phyloP scores from a whole-genome alignment of 129 eudicot genomes.

The Flaveria linearis region DNA sequence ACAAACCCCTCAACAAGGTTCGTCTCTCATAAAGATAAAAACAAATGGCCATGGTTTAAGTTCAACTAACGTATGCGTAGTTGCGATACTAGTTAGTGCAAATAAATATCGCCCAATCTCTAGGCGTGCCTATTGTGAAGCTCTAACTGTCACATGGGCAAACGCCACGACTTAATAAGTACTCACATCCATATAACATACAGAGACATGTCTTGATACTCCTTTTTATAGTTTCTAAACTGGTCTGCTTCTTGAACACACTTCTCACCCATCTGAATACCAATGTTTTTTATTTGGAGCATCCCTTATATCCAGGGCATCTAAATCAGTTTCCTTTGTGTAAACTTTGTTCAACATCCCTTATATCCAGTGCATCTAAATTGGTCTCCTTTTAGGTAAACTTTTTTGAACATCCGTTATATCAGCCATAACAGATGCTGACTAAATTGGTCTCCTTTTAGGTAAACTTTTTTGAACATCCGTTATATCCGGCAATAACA shows the following conservation, averaged over 20 bases:
- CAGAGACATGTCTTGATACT: neutral
- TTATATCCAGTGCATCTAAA: too few relatives aligned
- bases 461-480: neutral
- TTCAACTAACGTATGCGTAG: neutral
- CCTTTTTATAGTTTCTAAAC: neutral
- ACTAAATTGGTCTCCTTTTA: too few relatives aligned
- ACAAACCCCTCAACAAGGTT: neutral
- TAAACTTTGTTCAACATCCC: neutral
- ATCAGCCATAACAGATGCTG: too few relatives aligned
- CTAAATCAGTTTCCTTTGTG: neutral
- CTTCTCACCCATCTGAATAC: neutral
- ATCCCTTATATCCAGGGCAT: neutral
- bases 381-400: neutral
- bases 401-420: neutral
- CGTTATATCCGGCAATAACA: neutral
- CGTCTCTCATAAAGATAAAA: neutral
- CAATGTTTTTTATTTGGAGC: neutral
- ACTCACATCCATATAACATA: neutral
- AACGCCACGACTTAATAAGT: neutral
- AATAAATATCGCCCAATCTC: neutral
- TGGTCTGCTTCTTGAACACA: conserved; percentile 4
- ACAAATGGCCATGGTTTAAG: neutral
- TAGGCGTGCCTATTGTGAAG: neutral
- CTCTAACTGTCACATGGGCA: neutral
- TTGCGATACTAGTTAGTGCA: neutral